Evolutionary conservation across 164 flowering plant species (phyloP).

Genomic region (Nelumbo lutea): DNA sequence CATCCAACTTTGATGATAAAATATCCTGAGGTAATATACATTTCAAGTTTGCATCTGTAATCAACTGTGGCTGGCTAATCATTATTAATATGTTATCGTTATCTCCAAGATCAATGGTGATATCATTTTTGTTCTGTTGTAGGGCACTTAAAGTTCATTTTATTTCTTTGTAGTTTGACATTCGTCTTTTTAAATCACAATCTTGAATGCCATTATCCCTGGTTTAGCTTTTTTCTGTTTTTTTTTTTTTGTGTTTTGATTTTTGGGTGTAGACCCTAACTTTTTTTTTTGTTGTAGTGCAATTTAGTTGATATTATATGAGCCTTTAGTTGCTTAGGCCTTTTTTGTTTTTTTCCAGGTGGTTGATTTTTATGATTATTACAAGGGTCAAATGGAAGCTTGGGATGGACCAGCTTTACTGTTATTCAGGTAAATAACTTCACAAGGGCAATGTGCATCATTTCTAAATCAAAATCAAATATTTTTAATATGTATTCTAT

Average conservation of each 20-base stretch:
- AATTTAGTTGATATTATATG: not conserved
- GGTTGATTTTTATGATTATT: slow-evolving; percentile 88
- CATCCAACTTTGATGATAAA: slow-evolving; percentile 88
- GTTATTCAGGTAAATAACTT: slow-evolving; percentile 68
- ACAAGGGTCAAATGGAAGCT: slow-evolving; percentile 99
- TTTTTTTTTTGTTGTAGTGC: not conserved
- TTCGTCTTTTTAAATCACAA: not conserved
- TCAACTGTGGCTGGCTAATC: not conserved
- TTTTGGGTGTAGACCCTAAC: too few species aligned
- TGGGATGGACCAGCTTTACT: slow-evolving; percentile 99
- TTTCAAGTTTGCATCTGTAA: not conserved
- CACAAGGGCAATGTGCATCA: not conserved
- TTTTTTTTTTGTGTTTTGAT: too few species aligned
- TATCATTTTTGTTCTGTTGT: not conserved
- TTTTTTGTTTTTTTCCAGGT: slow-evolving; percentile 39
- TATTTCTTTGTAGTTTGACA: not conserved
- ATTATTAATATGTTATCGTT: not conserved
- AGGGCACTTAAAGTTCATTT: not conserved
- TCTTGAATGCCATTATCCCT: not conserved
- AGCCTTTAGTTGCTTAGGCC: not conserved
- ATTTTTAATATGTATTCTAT: not conserved
- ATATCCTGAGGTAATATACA: slow-evolving; percentile 86
- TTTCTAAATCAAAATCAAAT: not conserved
- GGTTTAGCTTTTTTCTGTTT: too few species aligned
- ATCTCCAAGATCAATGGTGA: not conserved